Percentiles rank a stretch among this genome's conserved stretches.
These are phyloP conservation scores for Pestalotiopsis sp. DNA, from an alignment of 2,329 filamentous ascomycete genomes.

Conservation along the genomic window DNA sequence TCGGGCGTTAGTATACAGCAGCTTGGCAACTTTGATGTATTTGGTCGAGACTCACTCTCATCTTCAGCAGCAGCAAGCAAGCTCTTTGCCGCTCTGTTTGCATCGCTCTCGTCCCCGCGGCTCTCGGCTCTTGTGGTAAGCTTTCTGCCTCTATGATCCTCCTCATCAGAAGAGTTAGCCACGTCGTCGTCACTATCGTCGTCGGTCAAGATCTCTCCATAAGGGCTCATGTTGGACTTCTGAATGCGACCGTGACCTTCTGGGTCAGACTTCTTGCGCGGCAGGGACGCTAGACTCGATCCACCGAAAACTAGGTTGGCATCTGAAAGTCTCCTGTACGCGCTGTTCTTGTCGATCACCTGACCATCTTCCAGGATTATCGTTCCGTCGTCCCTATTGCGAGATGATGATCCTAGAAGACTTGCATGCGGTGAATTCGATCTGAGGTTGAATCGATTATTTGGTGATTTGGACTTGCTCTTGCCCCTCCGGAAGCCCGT, in stretches of 20 bases:
- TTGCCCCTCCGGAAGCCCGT: slow-evolving; percentile 41
- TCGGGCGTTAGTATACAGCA: slow-evolving; percentile 24
- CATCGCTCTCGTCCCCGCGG: slow-evolving; percentile 34
- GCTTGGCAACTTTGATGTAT: neutral
- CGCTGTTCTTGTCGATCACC: slow-evolving; percentile 67
- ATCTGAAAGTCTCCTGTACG: slow-evolving; percentile 73
- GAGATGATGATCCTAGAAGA: slow-evolving; percentile 37
- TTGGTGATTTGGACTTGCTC: slow-evolving; percentile 56
- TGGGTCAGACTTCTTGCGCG: slow-evolving; percentile 52
- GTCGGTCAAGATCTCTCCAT: slow-evolving; percentile 65
- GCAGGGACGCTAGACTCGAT: slow-evolving; percentile 63
- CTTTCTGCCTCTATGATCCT: slow-evolving; percentile 63
- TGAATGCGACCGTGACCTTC: slow-evolving; percentile 57
- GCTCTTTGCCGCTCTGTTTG: slow-evolving; percentile 46
- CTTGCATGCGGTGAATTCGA: slow-evolving; percentile 47
- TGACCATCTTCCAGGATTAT: slow-evolving; percentile 62
- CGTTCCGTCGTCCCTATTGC: slow-evolving; percentile 34
- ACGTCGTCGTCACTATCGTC: slow-evolving; percentile 68
- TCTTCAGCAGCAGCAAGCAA: slow-evolving; percentile 75
- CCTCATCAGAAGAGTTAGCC: slow-evolving; percentile 63
- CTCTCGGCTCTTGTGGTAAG: slow-evolving; percentile 50
- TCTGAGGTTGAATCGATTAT: slow-evolving; percentile 49
- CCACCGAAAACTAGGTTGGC: slow-evolving; percentile 66
- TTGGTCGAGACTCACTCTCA: slow-evolving; percentile 62
- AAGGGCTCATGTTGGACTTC: slow-evolving; percentile 68